Evolutionary conservation across 208 protist species (phyloP).

Genomic region (Crithidia mellificae): DNA sequence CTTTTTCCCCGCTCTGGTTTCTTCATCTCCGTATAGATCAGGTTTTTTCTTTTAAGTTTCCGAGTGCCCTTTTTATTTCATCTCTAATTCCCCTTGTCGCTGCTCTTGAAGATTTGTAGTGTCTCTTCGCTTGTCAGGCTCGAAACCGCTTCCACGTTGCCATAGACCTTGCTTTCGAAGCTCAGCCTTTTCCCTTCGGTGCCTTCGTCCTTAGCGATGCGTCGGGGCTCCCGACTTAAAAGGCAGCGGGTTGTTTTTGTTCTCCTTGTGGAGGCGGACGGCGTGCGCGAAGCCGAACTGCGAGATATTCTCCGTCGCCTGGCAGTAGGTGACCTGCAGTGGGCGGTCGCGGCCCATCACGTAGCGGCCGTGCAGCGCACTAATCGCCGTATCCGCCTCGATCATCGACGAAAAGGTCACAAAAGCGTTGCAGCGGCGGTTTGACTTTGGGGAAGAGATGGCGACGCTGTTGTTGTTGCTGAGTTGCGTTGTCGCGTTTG

Average conservation of each 20-base stretch:
- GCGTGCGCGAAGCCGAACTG: slow-evolving; percentile 60
- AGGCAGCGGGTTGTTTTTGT: slow-evolving; percentile 60
- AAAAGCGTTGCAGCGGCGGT: slow-evolving; percentile 42
- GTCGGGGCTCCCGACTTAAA: slow-evolving; percentile 7
- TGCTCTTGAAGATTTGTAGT: too few relatives aligned
- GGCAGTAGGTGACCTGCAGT: slow-evolving; percentile 74
- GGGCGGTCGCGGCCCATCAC: slow-evolving; percentile 64
- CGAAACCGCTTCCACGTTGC: too few relatives aligned
- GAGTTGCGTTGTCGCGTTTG: neutral
- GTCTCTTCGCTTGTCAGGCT: too few relatives aligned
- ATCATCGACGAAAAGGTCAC: slow-evolving; percentile 61
- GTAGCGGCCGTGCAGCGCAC: slow-evolving; percentile 53
- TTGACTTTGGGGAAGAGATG: neutral
- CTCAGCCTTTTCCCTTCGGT: neutral
- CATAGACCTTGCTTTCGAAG: neutral
- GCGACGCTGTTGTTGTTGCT: neutral
- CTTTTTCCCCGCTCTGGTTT: too few relatives aligned
- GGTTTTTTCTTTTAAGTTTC: too few relatives aligned
- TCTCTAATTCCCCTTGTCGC: too few relatives aligned
- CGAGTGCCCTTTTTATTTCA: too few relatives aligned
- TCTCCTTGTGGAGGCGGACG: slow-evolving; percentile 43
- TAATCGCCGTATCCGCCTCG: slow-evolving; percentile 71
- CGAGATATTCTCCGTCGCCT: slow-evolving; percentile 48
- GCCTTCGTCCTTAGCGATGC: slow-evolving; percentile 1
- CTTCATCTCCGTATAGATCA: too few relatives aligned